Base-by-base conservation (phyloP, 1,139 yeast genomes). In the Suhomyces maxii region DNA sequence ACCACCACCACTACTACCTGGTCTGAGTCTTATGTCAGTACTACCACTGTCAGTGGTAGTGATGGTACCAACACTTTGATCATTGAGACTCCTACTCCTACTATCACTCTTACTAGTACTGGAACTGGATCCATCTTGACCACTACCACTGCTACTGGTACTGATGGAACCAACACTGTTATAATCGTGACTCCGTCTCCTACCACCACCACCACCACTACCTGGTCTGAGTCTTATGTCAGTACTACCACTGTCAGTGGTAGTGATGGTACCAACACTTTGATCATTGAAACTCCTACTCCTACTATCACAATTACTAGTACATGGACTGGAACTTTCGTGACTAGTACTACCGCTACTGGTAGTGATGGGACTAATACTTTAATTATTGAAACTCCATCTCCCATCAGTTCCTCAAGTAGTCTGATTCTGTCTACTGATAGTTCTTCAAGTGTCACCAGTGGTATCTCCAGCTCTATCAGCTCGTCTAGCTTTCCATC, bases 311-410 rank as follows among this genome's bases (percentile, higher is more conserved):
- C 60, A 43, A 42, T 36, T 46, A 55, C 50, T 47, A 47, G 32
- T 41, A 55, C 42, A 38, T 57, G 45, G 49, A 39, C 47, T 33
- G 53, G 51, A 10, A 52, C 55, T 39, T 54, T 52, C 41, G 40
- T 43, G 23, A 34, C 47, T n/a, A 51, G 53, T 11, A 52, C 54
- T 32, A 36, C 44, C 23, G 50, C 25, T 2, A 37, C 34, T 37
- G 39, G 40, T 12, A 12, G 3, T 8, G 38, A 37, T 14, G 39
- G 39, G 7, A 51, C 53, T 25, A 54, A 53, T 14, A 57, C 50
- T 9, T 56, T 63, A 6, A 42, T 52, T 37, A 53, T 59, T 30
- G 56, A 54, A 7, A 51, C 52, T 8, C 64, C 65, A 38, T 18
- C 18, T 18, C 18, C 18, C 4, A 18, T 18, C 18, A 18, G 18